Conservation (phyloP, 805 yeast species). For the Teunomyces stri region DNA sequence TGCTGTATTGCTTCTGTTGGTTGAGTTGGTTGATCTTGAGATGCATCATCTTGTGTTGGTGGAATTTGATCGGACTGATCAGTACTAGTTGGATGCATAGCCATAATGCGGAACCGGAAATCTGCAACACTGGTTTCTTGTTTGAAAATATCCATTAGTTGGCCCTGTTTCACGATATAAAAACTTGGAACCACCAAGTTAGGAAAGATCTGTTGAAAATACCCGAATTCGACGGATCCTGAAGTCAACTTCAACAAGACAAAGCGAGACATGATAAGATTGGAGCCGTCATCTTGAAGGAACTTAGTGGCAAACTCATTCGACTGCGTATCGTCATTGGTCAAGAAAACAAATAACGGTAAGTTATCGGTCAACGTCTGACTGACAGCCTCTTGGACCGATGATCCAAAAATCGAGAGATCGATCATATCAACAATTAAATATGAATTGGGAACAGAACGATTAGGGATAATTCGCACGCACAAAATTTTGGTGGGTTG, state of each 20-base stretch:
- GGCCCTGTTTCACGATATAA: conserved; percentile 50
- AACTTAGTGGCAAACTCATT: conserved; percentile 14
- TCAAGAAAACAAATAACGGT: conserved; percentile 25
- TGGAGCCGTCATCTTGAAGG: conserved; percentile 2
- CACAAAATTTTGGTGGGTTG: background rate
- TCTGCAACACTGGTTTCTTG: conserved; percentile 25
- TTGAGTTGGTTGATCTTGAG: background rate
- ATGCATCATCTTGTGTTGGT: background rate
- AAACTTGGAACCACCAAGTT: conserved; percentile 53
- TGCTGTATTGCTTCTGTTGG: no score
- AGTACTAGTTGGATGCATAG: conserved; percentile 4
- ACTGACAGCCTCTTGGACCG: conserved; percentile 24
- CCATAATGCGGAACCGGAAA: conserved; percentile 24
- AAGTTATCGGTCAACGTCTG: conserved; percentile 13
- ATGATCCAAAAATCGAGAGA: conserved; percentile 13
- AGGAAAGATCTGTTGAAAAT: conserved; percentile 57
- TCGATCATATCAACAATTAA: background rate
- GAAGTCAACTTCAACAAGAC: conserved; percentile 17
- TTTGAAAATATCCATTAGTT: conserved; percentile 42
- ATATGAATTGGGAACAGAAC: background rate
- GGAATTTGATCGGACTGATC: background rate
- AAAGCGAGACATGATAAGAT: conserved; percentile 7
- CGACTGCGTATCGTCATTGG: conserved; percentile 12
- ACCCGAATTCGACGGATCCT: conserved; percentile 18
- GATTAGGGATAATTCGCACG: conserved; percentile 1